These are phyloP conservation scores for Tetrahymena elliotti DNA, from an alignment of 73 alveolate species.

Conservation along the genomic window DNA sequence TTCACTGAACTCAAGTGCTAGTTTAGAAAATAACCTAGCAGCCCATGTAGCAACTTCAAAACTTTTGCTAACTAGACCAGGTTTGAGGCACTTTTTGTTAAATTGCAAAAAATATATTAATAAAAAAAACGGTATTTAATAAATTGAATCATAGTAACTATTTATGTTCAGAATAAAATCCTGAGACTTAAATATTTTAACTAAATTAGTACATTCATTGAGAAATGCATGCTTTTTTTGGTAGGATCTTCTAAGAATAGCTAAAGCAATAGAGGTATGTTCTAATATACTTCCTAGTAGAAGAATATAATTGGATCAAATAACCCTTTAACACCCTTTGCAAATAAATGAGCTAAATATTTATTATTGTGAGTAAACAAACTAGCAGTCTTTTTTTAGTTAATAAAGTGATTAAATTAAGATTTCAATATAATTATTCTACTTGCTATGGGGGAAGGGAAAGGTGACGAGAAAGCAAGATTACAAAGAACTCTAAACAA, in stretches of 20 bases:
- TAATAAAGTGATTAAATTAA: neutral
- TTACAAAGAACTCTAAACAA: constrained; percentile 81
- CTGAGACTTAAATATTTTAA: neutral
- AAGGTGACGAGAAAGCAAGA: constrained; percentile 75
- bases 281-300: constrained; percentile 16
- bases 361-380: constrained; percentile 88
- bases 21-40: constrained; percentile 62
- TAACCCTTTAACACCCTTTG: constrained; percentile 92
- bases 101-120: neutral
- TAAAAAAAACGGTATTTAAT: neutral
- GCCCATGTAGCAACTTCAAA: constrained; percentile 62
- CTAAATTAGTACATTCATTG: neutral
- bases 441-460: constrained; percentile 81
- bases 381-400: constrained; percentile 62
- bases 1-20: constrained; percentile 62
- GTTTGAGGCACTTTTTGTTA: constrained; percentile 42
- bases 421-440: neutral
- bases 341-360: constrained; percentile 86
- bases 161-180: neutral
- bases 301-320: constrained; percentile 75
- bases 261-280: neutral
- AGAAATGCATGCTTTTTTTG: constrained; percentile 1
- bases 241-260: constrained; percentile 27
- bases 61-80: constrained; percentile 63
- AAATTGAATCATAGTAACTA: neutral